These are phyloP conservation scores for Metschnikowia hibisci DNA, from an alignment of 805 yeast genomes.

Conservation along the genomic window DNA sequence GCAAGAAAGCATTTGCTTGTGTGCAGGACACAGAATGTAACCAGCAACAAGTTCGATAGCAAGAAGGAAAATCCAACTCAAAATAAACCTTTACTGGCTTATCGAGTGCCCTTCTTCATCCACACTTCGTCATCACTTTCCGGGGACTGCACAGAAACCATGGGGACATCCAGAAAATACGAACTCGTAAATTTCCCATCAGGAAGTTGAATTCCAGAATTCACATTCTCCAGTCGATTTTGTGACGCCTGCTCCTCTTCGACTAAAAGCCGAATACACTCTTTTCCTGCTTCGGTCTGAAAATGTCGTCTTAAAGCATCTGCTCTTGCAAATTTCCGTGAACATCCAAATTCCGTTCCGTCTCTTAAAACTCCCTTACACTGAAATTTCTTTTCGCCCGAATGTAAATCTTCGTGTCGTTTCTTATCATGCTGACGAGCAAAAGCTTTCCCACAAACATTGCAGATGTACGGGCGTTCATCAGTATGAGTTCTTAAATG, in stretches of 20 bases:
- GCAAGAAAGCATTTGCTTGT: too few species aligned
- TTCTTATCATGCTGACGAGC: conserved; percentile 46
- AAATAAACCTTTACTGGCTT: too few species aligned
- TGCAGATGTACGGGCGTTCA: conserved; percentile 73
- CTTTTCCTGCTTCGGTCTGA: conserved; percentile 45
- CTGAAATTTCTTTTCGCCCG: conserved; percentile 70
- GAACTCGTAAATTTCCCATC: conserved; percentile 19
- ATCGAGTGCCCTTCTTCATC: too few species aligned
- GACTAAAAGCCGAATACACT: conserved; percentile 36
- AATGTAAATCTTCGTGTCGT: conserved; percentile 53
- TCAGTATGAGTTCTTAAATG: conserved; percentile 89
- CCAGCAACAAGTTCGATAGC: too few species aligned
- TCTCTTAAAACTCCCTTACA: conserved; percentile 63
- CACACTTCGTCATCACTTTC: background rate
- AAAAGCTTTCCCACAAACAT: conserved; percentile 74
- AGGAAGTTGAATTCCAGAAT: conserved; percentile 18
- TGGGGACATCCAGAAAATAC: conserved; percentile 21
- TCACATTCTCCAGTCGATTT: conserved; percentile 6
- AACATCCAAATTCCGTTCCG: conserved; percentile 45
- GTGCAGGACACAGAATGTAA: too few species aligned
- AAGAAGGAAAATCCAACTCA: too few species aligned
- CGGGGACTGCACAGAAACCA: conserved; percentile 40
- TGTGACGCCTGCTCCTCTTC: conserved; percentile 39
- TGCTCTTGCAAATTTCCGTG: conserved; percentile 44
- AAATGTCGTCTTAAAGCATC: conserved; percentile 45